Evolutionary conservation across 176 grass and related monocot genomes (phyloP).

Genomic region (Juncus inflexus): DNA sequence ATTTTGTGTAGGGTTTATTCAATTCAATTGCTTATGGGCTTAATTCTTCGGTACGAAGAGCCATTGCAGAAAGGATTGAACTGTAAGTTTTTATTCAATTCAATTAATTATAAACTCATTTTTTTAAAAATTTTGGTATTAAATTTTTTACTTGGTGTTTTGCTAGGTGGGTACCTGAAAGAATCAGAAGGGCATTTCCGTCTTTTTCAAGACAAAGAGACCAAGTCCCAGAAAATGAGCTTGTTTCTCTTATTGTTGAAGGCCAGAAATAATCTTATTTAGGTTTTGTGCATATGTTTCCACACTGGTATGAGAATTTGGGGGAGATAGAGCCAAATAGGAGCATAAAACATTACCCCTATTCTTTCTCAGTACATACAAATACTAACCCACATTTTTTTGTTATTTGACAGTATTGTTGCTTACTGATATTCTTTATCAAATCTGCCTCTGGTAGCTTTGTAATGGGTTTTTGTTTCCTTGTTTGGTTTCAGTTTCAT

Average conservation of each 20-base stretch:
- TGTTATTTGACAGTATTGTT: background rate
- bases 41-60: conserved; percentile 85
- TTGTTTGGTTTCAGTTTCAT: conserved; percentile 8
- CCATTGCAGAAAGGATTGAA: conserved; percentile 76
- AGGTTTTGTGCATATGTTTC: background rate
- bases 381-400: background rate
- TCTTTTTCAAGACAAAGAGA: conserved; percentile 44
- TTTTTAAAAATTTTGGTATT: conserved; percentile 5
- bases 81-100: conserved; percentile 41
- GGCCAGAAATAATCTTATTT: conserved; percentile 32
- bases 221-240: conserved; percentile 63
- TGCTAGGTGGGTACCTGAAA: conserved; percentile 78
- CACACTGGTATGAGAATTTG: background rate
- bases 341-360: background rate
- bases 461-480: conserved; percentile 13
- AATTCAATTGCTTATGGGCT: conserved; percentile 97
- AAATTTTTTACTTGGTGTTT: conserved; percentile 16
- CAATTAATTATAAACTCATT: conserved; percentile 1
- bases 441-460: conserved; percentile 5
- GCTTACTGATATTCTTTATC: conserved; percentile 13
- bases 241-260: conserved; percentile 62
- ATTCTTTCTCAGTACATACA: background rate
- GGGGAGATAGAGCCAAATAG: too few species aligned
- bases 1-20: conserved; percentile 57
- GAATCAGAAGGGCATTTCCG: conserved; percentile 49